Base-by-base conservation (phyloP, 1,284 basidiomycete species). In the Papiliotrema nemorosa region DNA sequence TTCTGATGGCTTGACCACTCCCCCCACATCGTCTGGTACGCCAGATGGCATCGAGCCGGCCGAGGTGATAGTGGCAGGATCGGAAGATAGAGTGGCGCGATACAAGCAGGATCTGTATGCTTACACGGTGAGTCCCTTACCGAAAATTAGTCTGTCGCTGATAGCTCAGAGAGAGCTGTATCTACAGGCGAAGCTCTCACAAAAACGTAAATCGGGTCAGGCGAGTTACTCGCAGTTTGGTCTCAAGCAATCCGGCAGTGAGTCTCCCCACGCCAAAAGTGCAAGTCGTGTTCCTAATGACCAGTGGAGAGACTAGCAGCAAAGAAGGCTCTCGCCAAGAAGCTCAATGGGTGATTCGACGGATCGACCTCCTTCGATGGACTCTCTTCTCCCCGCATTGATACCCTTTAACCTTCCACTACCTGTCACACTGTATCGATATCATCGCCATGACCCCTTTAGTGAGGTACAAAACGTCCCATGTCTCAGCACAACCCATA, bases 301-400 rank as follows among this genome's bases (percentile, higher is more conserved):
- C 7, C 42, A 60, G 58, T 60, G 58, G 55, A 60, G 29, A 50
- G 47, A 42, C 52, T 58, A 47, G 51, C 53, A 12, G 58, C 56
- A 22, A 57, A 60, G 50, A 57, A 58, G 47, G 58, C 58, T 2
- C 37, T 60, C 5, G 55, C 58, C 21, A 47, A 42, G 29, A 29
- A 37, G 6, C 37, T 47, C 22, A 47, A 40, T 26, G 35, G 6
- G 13, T 44, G 24, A 41, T 13, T 9, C 24, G 39, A 14, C 36
- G 18, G 12, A 9, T 38, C 9, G 36, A 38, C 36, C 9, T 9
- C 36, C 10, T 18, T 9, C 18, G 36, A 38, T 18, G 10, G 20
- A 7, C 36, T 18, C 36, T 7, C 36, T 18, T 18, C 10, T 7
- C 20, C 12, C 20, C 13, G 36, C 36, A 14, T n/a, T n/a, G n/a